These are phyloP conservation scores for Eutrema japonicum DNA, from an alignment of 345 rosid genomes.

Conservation along the genomic window DNA sequence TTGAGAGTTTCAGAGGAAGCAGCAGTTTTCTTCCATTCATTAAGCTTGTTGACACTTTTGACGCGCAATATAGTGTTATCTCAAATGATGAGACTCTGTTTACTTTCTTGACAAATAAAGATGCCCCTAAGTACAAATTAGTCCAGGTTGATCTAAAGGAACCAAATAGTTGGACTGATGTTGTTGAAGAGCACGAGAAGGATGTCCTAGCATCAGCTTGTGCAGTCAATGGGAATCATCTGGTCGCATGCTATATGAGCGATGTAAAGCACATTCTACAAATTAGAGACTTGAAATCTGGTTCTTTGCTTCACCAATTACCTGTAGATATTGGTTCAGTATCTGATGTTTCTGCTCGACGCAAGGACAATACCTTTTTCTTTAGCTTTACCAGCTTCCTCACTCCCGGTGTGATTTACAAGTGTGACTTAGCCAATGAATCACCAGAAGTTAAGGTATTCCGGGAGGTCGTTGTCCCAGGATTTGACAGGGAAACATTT, in stretches of 20 bases:
- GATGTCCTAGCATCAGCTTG: constrained; percentile 77
- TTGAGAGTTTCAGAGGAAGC: constrained; percentile 66
- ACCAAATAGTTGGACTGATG: constrained; percentile 74
- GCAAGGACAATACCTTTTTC: constrained; percentile 63
- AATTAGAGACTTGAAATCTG: constrained; percentile 78
- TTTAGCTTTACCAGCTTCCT: constrained; percentile 82
- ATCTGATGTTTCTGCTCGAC: constrained; percentile 64
- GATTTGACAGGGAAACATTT: constrained; percentile 79
- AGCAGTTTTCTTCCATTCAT: constrained; percentile 63
- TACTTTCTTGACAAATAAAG: constrained; percentile 80
- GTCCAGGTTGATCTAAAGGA: constrained; percentile 80
- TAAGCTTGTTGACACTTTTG: constrained; percentile 75
- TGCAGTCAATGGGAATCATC: constrained; percentile 69
- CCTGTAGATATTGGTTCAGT: constrained; percentile 85
- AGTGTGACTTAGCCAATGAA: constrained; percentile 61
- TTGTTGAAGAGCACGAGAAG: constrained; percentile 72
- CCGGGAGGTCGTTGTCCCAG: constrained; percentile 72
- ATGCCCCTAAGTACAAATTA: constrained; percentile 85
- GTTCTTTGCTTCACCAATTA: constrained; percentile 74
- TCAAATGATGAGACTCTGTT: constrained; percentile 80
- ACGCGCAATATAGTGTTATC: constrained; percentile 63
- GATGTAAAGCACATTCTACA: constrained; percentile 82
- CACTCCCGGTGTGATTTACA: constrained; percentile 81
- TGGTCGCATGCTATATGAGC: constrained; percentile 81
- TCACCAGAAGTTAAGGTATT: constrained; percentile 77